phyloP scores from a whole-genome alignment of 805 yeast genomes.

The Teunomyces pallodes region DNA sequence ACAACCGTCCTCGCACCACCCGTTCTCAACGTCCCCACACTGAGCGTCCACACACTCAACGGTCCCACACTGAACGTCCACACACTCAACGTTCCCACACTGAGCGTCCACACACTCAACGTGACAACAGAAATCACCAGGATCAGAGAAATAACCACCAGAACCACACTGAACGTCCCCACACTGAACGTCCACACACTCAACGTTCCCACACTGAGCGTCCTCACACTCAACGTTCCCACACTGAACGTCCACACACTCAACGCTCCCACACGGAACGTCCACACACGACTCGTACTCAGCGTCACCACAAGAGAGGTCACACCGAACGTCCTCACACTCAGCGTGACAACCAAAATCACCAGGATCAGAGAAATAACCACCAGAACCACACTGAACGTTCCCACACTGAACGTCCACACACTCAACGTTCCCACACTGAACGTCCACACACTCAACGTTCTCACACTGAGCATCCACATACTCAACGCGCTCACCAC shows the following conservation, averaged over 20 bases:
- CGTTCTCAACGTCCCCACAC: background rate
- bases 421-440: background rate
- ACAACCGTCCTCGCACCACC: background rate
- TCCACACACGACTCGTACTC: background rate
- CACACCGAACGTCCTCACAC: background rate
- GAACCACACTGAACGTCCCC: background rate
- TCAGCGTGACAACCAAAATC: background rate
- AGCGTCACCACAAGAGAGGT: background rate
- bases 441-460: background rate
- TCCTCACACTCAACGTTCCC: background rate
- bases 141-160: too few relatives aligned
- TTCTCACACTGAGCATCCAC: background rate
- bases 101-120: background rate
- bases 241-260: background rate
- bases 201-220: background rate
- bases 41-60: background rate
- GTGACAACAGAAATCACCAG: too few relatives aligned
- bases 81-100: background rate
- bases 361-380: too few relatives aligned
- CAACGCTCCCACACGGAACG: background rate
- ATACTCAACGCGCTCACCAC: background rate
- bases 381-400: background rate
- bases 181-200: background rate
- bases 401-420: background rate
- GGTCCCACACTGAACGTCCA: background rate